A percentile compares a stretch with the other conserved stretches of the same genome.
These are phyloP conservation scores for Penicillium sclerotigenum DNA, from an alignment of 2,329 filamentous ascomycete genomes.

Conservation along the genomic window DNA sequence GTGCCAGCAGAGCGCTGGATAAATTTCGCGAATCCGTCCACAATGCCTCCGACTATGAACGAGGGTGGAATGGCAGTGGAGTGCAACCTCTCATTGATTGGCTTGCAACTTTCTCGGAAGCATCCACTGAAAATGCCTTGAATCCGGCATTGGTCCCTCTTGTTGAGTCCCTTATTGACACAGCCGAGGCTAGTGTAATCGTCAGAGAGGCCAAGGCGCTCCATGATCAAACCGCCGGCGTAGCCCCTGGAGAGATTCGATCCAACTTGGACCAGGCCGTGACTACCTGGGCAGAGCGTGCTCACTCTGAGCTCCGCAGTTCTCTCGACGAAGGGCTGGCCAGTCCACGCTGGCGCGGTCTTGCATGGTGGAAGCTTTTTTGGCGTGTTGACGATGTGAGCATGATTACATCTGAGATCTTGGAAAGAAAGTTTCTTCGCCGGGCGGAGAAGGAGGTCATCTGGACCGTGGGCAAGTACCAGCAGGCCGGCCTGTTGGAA, in stretches of 20 bases:
- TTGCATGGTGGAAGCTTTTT: conserved; percentile 92
- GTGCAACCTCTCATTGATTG: conserved; percentile 63
- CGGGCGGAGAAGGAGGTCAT: conserved; percentile 77
- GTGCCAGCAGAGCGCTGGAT: conserved; percentile 61
- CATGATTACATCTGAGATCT: conserved; percentile 75
- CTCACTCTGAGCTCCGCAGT: conserved; percentile 78
- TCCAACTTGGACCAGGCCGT: conserved; percentile 58
- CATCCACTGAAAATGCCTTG: conserved; percentile 46
- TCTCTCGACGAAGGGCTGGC: conserved; percentile 75
- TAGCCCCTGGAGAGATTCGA: conserved; percentile 46
- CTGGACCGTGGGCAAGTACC: conserved; percentile 74
- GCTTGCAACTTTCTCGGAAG: conserved; percentile 46
- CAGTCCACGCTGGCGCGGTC: conserved; percentile 71
- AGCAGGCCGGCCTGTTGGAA: conserved; percentile 58
- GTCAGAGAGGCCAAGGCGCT: conserved; percentile 30
- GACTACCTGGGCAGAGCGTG: conserved; percentile 70
- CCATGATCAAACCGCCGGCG: conserved; percentile 29
- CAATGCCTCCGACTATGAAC: conserved; percentile 70
- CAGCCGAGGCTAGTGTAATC: conserved; percentile 34
- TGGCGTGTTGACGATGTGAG: conserved; percentile 92
- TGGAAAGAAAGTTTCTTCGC: conserved; percentile 72
- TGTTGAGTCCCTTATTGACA: conserved; percentile 62
- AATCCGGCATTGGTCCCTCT: conserved; percentile 66
- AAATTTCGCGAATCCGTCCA: conserved; percentile 67
- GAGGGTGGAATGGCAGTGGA: conserved; percentile 70